Evolutionary conservation across 31 red algal genomes (phyloP).

Genomic region (Asparagopsis taxiformis): DNA sequence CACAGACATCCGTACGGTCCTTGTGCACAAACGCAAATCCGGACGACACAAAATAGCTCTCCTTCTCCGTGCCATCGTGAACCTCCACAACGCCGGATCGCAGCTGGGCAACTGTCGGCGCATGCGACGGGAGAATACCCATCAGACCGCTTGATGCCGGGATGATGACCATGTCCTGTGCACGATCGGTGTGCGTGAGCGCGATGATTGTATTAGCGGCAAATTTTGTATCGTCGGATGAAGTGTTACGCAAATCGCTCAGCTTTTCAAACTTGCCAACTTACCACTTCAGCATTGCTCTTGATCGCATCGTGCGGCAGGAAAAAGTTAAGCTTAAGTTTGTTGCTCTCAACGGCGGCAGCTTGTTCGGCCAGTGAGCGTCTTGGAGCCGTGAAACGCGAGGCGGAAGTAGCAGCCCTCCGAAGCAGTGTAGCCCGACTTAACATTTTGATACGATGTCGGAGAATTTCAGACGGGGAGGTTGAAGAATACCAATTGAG

Average conservation of each 20-base stretch:
- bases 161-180: conserved; percentile 92
- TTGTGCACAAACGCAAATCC: conserved; percentile 93
- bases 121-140: conserved; percentile 94
- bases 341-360: conserved; percentile 28
- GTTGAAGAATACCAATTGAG: not conserved
- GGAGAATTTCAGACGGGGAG: not conserved
- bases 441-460: conserved; percentile 6
- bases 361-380: conserved; percentile 21
- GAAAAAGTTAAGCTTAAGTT: conserved; percentile 74
- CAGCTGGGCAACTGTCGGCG: conserved; percentile 94
- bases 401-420: not conserved
- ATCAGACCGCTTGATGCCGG: conserved; percentile 89
- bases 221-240: not conserved
- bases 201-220: not conserved
- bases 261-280: not conserved
- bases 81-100: conserved; percentile 88
- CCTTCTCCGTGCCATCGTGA: conserved; percentile 50
- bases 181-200: not conserved
- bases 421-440: conserved; percentile 27
- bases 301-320: conserved; percentile 63
- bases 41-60: conserved; percentile 92
- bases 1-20: conserved; percentile 90
- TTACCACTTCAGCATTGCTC: conserved; percentile 53
- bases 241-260: not conserved
- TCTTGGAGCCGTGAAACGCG: conserved; percentile 6